These are phyloP conservation scores for Dactylellina parvicollis DNA, from an alignment of 2,329 filamentous ascomycete species.

Conservation along the genomic window DNA sequence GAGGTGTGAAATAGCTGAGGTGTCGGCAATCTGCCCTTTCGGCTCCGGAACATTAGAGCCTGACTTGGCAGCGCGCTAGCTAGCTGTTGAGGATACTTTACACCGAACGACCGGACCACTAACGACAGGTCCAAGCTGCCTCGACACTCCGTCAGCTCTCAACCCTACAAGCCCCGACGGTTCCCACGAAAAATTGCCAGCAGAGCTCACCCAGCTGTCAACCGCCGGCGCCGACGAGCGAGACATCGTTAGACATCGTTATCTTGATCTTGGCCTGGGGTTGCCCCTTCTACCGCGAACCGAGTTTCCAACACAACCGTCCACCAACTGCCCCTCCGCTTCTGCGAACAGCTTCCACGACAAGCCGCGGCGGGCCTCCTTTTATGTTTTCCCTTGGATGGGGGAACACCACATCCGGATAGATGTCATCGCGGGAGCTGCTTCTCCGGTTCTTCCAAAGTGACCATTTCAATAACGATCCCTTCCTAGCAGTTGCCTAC, in stretches of 20 bases:
- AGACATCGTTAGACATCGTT: background rate
- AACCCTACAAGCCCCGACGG: conserved; percentile 37
- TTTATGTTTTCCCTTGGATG: conserved; percentile 49
- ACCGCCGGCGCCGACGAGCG: background rate
- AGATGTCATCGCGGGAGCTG: conserved; percentile 80
- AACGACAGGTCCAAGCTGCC: conserved; percentile 26
- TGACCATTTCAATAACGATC: conserved; percentile 92
- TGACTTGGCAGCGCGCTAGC: conserved; percentile 53
- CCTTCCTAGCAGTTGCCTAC: conserved; percentile 87
- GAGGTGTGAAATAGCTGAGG: too few relatives aligned
- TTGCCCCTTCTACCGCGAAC: conserved; percentile 36
- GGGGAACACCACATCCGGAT: conserved; percentile 51
- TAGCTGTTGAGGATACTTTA: conserved; percentile 53
- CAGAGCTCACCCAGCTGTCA: background rate
- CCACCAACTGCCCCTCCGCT: conserved; percentile 49
- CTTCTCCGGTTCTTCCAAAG: conserved; percentile 90
- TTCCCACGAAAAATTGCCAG: conserved; percentile 3
- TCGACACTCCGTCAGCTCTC: conserved; percentile 20
- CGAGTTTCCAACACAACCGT: conserved; percentile 47
- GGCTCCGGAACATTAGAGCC: conserved; percentile 44
- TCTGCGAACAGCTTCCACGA: conserved; percentile 19
- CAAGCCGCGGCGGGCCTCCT: conserved; percentile 46
- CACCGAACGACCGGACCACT: conserved; percentile 35
- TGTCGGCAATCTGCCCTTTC: conserved; percentile 50
- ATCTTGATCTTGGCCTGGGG: conserved; percentile 34